These are phyloP conservation scores for Dillenia turbinata DNA, from an alignment of 164 flowering plant species.

Conservation along the genomic window DNA sequence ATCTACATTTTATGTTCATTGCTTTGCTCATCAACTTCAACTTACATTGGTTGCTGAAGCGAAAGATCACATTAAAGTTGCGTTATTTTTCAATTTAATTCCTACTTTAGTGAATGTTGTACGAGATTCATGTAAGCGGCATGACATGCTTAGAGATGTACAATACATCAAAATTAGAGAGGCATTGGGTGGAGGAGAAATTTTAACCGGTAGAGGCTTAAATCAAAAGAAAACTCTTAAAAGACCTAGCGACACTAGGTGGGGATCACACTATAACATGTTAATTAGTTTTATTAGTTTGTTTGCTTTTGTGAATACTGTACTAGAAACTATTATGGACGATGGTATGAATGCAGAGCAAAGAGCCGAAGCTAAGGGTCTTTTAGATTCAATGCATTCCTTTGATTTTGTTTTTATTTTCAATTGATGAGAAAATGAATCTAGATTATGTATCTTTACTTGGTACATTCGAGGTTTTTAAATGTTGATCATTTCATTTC, in stretches of 20 bases:
- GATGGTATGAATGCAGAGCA: background rate
- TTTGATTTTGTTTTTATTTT: background rate
- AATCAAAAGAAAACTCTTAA: background rate
- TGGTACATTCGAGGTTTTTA: too few relatives aligned
- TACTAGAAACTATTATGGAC: background rate
- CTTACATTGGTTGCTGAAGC: background rate
- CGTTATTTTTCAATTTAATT: background rate
- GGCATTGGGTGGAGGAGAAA: background rate
- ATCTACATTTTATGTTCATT: background rate
- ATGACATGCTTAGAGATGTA: background rate
- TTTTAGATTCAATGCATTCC: background rate
- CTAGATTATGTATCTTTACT: too few relatives aligned
- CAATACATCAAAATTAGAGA: background rate
- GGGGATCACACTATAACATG: background rate
- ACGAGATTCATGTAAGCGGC: background rate
- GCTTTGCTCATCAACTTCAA: conserved; percentile 1
- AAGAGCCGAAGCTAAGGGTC: background rate
- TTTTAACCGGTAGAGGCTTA: background rate
- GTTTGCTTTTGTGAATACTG: background rate
- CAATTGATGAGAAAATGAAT: conserved; percentile 6
- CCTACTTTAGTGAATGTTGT: background rate
- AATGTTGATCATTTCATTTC: too few relatives aligned
- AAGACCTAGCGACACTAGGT: background rate
- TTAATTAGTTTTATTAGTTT: background rate
- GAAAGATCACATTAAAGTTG: background rate